Evolutionary conservation across 805 yeast genomes (phyloP).

Genomic region (Tetrapisispora arboricola): DNA sequence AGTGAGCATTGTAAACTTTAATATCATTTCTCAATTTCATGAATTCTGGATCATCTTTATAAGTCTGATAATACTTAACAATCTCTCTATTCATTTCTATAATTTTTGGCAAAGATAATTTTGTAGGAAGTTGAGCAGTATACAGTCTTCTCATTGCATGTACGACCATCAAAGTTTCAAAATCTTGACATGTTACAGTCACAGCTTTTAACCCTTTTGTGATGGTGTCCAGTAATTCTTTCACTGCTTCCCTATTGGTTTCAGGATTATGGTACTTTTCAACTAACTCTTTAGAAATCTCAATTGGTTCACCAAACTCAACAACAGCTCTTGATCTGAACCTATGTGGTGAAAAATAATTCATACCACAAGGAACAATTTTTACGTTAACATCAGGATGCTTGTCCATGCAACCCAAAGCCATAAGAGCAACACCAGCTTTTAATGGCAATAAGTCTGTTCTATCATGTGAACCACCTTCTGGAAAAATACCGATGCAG

Average conservation of each 20-base stretch:
- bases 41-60: conserved; percentile 59
- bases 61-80: conserved; percentile 70
- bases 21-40: conserved; percentile 53
- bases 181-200: conserved; percentile 81
- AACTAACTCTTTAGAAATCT: conserved; percentile 51
- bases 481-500: conserved; percentile 89
- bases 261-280: conserved; percentile 53
- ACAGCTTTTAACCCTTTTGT: conserved; percentile 71
- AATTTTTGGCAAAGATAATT: conserved; percentile 68
- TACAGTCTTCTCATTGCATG: conserved; percentile 90
- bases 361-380: conserved; percentile 95
- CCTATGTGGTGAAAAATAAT: conserved; percentile 91
- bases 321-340: conserved; percentile 92
- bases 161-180: conserved; percentile 77
- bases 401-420: conserved; percentile 80
- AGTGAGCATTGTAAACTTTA: conserved; percentile 60
- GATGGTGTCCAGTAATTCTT: conserved; percentile 56
- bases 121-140: conserved; percentile 58
- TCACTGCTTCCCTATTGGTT: conserved; percentile 62
- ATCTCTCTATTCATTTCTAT: conserved; percentile 88
- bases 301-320: conserved; percentile 86
- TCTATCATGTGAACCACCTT: conserved; percentile 96
- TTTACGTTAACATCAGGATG: conserved; percentile 68
- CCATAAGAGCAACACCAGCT: conserved; percentile 98
- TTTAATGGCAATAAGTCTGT: conserved; percentile 83